These are phyloP conservation scores for Garcia nutans DNA, from an alignment of 345 rosid species.

Conservation along the genomic window DNA sequence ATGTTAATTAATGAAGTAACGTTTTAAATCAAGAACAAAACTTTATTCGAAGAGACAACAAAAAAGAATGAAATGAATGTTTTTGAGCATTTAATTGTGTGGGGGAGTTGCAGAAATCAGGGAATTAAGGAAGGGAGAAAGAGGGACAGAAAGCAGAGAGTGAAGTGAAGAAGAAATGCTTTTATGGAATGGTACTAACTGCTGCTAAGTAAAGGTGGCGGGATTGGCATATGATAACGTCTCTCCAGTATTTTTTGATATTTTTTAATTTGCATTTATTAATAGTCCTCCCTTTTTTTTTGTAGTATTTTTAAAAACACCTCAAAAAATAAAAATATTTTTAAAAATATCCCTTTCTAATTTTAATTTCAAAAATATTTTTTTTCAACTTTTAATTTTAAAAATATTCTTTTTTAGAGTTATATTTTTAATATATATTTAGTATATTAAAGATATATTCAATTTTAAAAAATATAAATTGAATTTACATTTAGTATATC, in stretches of 20 bases:
- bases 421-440: too few relatives aligned
- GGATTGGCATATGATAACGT: constrained; percentile 26
- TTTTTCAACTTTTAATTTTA: too few relatives aligned
- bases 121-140: neutral
- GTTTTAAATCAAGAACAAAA: too few relatives aligned
- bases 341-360: too few relatives aligned
- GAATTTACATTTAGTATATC: too few relatives aligned
- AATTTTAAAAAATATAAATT: too few relatives aligned
- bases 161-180: neutral
- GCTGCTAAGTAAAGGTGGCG: constrained; percentile 11
- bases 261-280: neutral
- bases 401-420: too few relatives aligned
- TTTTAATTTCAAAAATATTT: too few relatives aligned
- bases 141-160: constrained; percentile 4
- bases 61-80: neutral
- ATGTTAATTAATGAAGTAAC: constrained; percentile 1
- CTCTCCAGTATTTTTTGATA: constrained; percentile 21
- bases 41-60: neutral
- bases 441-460: too few relatives aligned
- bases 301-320: too few relatives aligned
- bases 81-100: neutral
- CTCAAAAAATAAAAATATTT: too few relatives aligned
- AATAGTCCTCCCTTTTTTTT: too few relatives aligned
- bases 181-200: neutral
- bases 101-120: neutral